Base-by-base conservation (phyloP, 2,329 filamentous ascomycete genomes). In the Seiridium cupressi region DNA sequence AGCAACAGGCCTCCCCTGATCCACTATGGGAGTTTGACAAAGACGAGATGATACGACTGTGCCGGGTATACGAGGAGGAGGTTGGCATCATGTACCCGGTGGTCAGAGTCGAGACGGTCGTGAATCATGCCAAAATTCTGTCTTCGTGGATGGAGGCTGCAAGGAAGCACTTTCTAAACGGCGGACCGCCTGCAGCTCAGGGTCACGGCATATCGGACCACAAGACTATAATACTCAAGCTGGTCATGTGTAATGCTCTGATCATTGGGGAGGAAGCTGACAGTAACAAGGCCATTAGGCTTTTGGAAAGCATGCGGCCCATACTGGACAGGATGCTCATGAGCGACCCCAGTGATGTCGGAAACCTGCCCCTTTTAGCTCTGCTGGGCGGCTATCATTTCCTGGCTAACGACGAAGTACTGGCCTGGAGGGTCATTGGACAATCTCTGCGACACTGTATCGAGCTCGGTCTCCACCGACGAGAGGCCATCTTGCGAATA, bases 21-120 rank as follows among this genome's bases (percentile, higher is more conserved):
- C 92, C 93, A 0, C 84, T 98, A 35, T 93, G 92, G 86, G 82
- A 87, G 6, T 84, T 96, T 54, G 84, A 85, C 58, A 88, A 89
- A 68, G 87, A 93, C 42, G 93, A 97, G 70, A 91, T 95, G 68
- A 74, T 94, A 26, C 86, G 92, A 1, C 77, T 97, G 11, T 92
- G 91, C 65, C 82, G 85, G 11, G 79, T 96, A 0, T 94, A 95
- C 70, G 91, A 96, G 65, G 93, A 97, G 68, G 93, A 97, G 72
- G 89, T 96, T 68, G 92, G 92, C 48, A 85, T 94, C 68, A 96
- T 97, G 92, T 97, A 96, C 72, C 94, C 94, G 0, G 85, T 97
- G 3, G 74, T 96, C 51, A 85, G 91, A 65, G 89, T 96, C 42
- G 85, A 90, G 47, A 82, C 82, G 47, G 79, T 96, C 44, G 87